Evolutionary conservation across 2,329 filamentous ascomycete species (phyloP), one percentile per base, ranked within the genome.

Genomic region (Arthrinium phaeospermum): DNA sequence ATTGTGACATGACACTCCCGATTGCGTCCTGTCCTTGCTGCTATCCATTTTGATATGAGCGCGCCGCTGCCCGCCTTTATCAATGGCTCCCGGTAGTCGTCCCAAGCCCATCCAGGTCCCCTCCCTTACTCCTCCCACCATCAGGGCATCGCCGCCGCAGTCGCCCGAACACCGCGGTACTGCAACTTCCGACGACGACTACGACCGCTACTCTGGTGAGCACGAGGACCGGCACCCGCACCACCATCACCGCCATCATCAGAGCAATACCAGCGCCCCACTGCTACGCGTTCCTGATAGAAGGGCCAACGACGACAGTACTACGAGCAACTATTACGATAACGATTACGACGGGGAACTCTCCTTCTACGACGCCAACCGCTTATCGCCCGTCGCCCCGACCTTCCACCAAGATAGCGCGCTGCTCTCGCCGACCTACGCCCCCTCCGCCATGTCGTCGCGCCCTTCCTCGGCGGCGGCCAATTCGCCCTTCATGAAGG

Each of bases 301-400:
- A 41, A 41, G 37, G 44, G 68, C 67, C 57, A 70, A 61, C 44
- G 71, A 34, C 30, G 44, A 16, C 16, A 30, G 14, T 22, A 10
- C 41, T 41, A 34, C 44, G 8, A 30, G n/a, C 45, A n/a, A 72
- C 71, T 8, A 68, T 67, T 73, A 73, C 41, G 47, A 30, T n/a
- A 41, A 70, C 70, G 34, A 53, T 51, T 27, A 27, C 71, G 46
- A 72, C 30, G 51, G 67, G 27, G n/a, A 57, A 10, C 70, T 71
- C 34, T 72, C 75, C 24, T 78, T 78, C 71, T 79, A 80, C 76
- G 79, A 80, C 64, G 73, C 79, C 68, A 78, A 78, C 71, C 78
- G 79, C 70, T 75, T 81, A 34, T 80, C 78, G n/a, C 79, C 79
- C 16, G 76, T 78, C 41, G 76, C 77, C 45, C 75, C 79, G 47